These are phyloP conservation scores for Aspergillus uvarum DNA, from an alignment of 2,329 filamentous ascomycete species.

Conservation along the genomic window DNA sequence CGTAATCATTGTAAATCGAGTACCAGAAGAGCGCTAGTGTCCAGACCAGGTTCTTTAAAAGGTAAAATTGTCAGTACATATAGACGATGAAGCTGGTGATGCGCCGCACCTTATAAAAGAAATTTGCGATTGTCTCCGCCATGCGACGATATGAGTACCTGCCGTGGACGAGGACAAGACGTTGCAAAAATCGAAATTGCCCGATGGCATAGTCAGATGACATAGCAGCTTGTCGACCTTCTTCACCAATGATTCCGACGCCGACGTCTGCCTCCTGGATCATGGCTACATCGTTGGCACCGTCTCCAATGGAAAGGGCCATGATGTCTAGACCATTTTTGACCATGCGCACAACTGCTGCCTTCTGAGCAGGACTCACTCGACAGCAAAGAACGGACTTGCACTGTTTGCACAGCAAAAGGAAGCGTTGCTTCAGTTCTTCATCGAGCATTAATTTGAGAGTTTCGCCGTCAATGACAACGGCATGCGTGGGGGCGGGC, in stretches of 20 bases:
- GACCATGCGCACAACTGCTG: constrained; percentile 93
- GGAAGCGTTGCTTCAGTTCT: constrained; percentile 81
- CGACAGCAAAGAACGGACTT: constrained; percentile 94
- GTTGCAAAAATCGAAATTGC: constrained; percentile 84
- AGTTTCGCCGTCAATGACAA: constrained; percentile 93
- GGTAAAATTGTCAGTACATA: constrained; percentile 8
- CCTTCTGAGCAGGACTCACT: constrained; percentile 95
- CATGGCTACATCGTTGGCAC: constrained; percentile 96
- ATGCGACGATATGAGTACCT: constrained; percentile 95
- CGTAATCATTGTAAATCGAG: constrained; percentile 91
- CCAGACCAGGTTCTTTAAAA: constrained; percentile 86
- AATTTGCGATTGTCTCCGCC: constrained; percentile 92
- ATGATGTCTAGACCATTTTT: constrained; percentile 94
- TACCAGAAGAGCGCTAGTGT: constrained; percentile 97
- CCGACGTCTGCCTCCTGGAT: constrained; percentile 97
- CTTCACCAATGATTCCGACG: constrained; percentile 89
- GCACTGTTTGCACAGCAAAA: constrained; percentile 95
- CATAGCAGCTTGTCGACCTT: constrained; percentile 92
- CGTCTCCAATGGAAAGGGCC: constrained; percentile 89
- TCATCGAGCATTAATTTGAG: constrained; percentile 85
- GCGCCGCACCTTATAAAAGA: constrained; percentile 87
- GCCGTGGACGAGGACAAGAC: constrained; percentile 84
- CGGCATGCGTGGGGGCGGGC: constrained; percentile 81
- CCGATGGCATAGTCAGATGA: constrained; percentile 94
- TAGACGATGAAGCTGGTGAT: background rate